Percentiles rank a stretch among this genome's conserved stretches.
These are phyloP conservation scores for Melaleuca quinquenervia DNA, from an alignment of 345 rosid genomes.

Conservation along the genomic window DNA sequence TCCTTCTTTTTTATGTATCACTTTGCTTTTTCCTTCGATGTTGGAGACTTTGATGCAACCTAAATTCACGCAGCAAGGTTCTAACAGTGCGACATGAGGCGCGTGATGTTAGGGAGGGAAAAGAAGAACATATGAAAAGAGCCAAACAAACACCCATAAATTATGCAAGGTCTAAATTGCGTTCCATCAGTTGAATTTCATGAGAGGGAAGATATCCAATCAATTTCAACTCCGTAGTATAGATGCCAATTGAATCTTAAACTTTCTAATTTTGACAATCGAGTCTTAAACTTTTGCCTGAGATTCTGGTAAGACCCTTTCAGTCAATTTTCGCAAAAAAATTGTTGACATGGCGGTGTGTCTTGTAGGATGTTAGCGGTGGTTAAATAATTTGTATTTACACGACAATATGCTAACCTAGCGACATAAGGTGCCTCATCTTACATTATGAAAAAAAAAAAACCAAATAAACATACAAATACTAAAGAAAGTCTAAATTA, in stretches of 20 bases:
- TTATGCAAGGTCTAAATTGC: not conserved
- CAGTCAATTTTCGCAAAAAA: too few species aligned
- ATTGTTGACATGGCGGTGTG: too few species aligned
- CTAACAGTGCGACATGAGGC: not conserved
- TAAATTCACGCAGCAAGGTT: not conserved
- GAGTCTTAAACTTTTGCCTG: too few species aligned
- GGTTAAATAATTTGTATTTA: not conserved
- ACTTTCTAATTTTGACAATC: too few species aligned
- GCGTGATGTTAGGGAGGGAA: not conserved
- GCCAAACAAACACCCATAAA: not conserved
- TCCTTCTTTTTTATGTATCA: not conserved
- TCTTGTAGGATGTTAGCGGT: too few species aligned
- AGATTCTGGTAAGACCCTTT: too few species aligned
- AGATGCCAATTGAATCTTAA: too few species aligned
- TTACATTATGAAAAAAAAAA: not conserved
- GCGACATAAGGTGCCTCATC: not conserved
- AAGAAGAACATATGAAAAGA: not conserved
- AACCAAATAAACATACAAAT: not conserved
- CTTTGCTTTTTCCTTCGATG: not conserved
- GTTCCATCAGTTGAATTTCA: too few species aligned
- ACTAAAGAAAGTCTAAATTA: not conserved
- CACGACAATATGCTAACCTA: not conserved
- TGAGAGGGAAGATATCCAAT: too few species aligned
- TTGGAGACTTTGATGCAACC: not conserved
- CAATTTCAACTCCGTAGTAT: too few species aligned